phyloP scores from a whole-genome alignment of 176 grass and related monocot species.

The Eleusine coracana region DNA sequence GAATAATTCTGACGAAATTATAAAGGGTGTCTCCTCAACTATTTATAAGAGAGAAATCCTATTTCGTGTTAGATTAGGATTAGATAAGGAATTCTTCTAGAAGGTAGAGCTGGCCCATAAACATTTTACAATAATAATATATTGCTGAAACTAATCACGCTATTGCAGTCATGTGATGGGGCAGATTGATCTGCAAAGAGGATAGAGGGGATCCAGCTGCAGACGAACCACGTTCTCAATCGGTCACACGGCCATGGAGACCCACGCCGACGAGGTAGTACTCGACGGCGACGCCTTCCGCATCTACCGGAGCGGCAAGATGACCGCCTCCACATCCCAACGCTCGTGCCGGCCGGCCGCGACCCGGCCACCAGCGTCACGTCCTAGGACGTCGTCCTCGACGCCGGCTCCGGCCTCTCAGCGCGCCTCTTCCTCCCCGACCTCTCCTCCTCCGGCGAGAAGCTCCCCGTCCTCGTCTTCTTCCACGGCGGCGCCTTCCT shows the following conservation, averaged over 20 bases:
- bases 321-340: slow-evolving; percentile 48
- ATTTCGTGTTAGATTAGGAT: too few relatives aligned
- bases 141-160: neutral
- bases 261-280: slow-evolving; percentile 42
- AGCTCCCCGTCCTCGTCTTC: slow-evolving; percentile 66
- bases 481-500: slow-evolving; percentile 67
- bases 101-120: too few relatives aligned
- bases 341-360: slow-evolving; percentile 25
- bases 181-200: neutral
- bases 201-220: neutral
- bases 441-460: neutral
- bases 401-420: slow-evolving; percentile 33
- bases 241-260: neutral
- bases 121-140: too few relatives aligned
- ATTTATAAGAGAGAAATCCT: too few relatives aligned
- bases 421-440: slow-evolving; percentile 57
- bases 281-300: slow-evolving; percentile 27
- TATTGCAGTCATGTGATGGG: neutral
- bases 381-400: slow-evolving; percentile 64
- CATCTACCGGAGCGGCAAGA: slow-evolving; percentile 57
- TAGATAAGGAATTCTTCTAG: too few relatives aligned
- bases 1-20: too few relatives aligned
- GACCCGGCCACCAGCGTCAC: slow-evolving; percentile 50
- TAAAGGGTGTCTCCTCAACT: too few relatives aligned
- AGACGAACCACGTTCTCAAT: neutral